A percentile compares a stretch with the other conserved stretches of the same genome.
Evolutionary conservation across 139 green algal genomes (phyloP).

Genomic region (Coelastrella sp.): DNA sequence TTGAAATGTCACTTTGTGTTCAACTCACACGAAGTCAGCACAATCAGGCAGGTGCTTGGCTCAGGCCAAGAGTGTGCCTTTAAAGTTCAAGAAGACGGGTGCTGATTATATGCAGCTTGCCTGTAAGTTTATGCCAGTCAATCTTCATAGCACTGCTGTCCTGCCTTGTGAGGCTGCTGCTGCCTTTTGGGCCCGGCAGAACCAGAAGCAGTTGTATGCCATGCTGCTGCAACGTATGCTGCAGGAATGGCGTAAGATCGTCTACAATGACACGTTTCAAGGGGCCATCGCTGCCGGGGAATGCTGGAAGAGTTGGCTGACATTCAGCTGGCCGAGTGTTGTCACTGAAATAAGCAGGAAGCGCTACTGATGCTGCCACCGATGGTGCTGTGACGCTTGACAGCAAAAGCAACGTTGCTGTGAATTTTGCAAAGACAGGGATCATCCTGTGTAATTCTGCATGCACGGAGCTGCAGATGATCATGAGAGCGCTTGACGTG

Average conservation of each 20-base stretch:
- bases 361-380: too few relatives aligned
- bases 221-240: background rate
- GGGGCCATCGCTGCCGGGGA: background rate
- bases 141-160: conserved; percentile 20
- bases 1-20: too few relatives aligned
- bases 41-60: background rate
- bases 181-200: background rate
- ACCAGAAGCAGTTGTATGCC: background rate
- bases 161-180: background rate
- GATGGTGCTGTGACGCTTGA: too few relatives aligned
- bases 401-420: too few relatives aligned
- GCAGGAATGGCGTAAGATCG: conserved; percentile 3
- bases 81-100: background rate
- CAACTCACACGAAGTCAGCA: too few relatives aligned
- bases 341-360: background rate
- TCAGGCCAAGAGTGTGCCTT: background rate
- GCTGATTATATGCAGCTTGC: background rate
- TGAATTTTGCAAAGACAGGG: too few relatives aligned
- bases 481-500: too few relatives aligned
- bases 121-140: background rate
- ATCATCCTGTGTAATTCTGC: too few relatives aligned
- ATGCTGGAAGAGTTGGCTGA: background rate
- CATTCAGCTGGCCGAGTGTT: background rate
- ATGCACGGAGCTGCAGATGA: too few relatives aligned
- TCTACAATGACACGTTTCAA: background rate